These are phyloP conservation scores for Botryotinia globosa DNA, from an alignment of 2,329 filamentous ascomycete genomes.

Conservation along the genomic window DNA sequence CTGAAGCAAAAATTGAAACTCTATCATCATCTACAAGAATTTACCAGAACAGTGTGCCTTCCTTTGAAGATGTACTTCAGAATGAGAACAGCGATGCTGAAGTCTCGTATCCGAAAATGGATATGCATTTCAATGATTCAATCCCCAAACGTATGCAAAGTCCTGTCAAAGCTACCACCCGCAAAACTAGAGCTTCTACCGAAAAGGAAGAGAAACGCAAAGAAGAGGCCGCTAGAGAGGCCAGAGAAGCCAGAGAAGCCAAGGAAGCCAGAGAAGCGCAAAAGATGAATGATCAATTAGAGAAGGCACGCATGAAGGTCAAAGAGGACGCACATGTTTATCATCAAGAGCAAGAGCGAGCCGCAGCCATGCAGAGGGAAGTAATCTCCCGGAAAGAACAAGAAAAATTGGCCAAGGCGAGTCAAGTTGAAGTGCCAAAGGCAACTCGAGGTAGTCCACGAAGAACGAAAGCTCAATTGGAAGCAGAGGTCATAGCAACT, in stretches of 20 bases:
- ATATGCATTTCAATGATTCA: background rate
- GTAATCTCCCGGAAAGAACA: conserved; percentile 53
- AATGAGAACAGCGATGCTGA: conserved; percentile 37
- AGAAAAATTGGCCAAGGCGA: conserved; percentile 43
- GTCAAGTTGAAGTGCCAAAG: conserved; percentile 42
- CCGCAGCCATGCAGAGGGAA: conserved; percentile 53
- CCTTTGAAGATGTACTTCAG: conserved; percentile 45
- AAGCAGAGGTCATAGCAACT: conserved; percentile 37
- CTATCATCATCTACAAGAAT: conserved; percentile 54
- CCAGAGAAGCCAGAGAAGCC: conserved; percentile 62
- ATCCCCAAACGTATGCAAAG: conserved; percentile 22
- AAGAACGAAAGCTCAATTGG: conserved; percentile 43
- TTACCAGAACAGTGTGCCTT: conserved; percentile 45
- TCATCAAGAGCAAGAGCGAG: conserved; percentile 55
- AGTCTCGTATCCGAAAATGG: conserved; percentile 43
- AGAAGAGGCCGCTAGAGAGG: conserved; percentile 60
- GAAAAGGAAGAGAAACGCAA: conserved; percentile 60
- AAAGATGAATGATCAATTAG: conserved; percentile 58
- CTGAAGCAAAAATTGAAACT: conserved; percentile 58
- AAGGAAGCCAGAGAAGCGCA: conserved; percentile 62
- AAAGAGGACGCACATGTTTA: conserved; percentile 63
- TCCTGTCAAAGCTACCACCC: conserved; percentile 35
- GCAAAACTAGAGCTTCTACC: conserved; percentile 55
- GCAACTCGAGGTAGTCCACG: conserved; percentile 52
- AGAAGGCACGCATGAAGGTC: conserved; percentile 68